Conservation (phyloP, 2,329 filamentous ascomycete genomes). For the Colletotrichum echinochloae region DNA sequence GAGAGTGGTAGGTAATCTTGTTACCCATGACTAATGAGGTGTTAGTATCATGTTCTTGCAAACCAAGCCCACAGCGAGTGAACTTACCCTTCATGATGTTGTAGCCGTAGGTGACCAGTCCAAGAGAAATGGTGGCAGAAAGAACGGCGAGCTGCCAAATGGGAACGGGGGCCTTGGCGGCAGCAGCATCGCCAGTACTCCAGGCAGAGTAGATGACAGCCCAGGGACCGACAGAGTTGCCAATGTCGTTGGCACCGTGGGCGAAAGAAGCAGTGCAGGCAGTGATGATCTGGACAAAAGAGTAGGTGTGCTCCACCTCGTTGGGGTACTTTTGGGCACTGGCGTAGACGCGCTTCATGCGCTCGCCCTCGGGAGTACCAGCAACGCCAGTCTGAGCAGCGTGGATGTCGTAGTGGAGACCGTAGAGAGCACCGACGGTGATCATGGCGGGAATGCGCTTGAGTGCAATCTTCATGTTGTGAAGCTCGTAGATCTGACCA, state of each 20-base stretch:
- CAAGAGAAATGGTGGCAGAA: conserved; percentile 71
- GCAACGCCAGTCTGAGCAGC: conserved; percentile 76
- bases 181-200: conserved; percentile 70
- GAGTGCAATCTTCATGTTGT: conserved; percentile 73
- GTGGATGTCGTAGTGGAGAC: conserved; percentile 86
- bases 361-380: conserved; percentile 78
- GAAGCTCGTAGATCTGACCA: conserved; percentile 78
- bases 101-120: conserved; percentile 81
- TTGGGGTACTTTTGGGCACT: conserved; percentile 75
- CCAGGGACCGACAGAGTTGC: conserved; percentile 77
- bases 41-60: conserved; percentile 41
- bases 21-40: conserved; percentile 77
- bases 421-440: conserved; percentile 74
- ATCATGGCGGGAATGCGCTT: conserved; percentile 78
- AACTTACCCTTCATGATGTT: conserved; percentile 83
- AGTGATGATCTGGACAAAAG: conserved; percentile 74
- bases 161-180: conserved; percentile 74
- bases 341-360: conserved; percentile 77
- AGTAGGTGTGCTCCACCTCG: conserved; percentile 77
- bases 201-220: conserved; percentile 77
- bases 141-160: conserved; percentile 83
- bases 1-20: conserved; percentile 79
- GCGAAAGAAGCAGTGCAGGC: conserved; percentile 80
- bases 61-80: neutral
- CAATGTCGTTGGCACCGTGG: conserved; percentile 83